A percentile compares a stretch with the other conserved stretches of the same genome.
Evolutionary conservation across 2,329 filamentous ascomycete species (phyloP).

Genomic region (Aspergillus fumigatus): DNA sequence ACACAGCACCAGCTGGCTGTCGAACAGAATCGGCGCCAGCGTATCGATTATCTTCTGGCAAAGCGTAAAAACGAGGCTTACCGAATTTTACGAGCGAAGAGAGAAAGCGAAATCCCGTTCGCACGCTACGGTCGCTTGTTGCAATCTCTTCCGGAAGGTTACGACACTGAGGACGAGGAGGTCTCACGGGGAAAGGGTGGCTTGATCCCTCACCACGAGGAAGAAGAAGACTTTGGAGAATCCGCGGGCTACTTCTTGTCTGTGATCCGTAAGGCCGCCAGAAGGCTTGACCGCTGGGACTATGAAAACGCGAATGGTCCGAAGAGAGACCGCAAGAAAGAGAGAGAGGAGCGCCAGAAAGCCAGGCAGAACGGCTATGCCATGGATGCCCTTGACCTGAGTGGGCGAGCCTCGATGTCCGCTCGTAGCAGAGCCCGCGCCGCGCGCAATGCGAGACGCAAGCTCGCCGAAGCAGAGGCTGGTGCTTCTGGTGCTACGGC

Average conservation of each 20-base stretch:
- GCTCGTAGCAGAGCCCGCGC: conserved; percentile 20
- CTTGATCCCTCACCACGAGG: conserved; percentile 36
- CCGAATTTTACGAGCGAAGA: conserved; percentile 32
- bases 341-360: conserved; percentile 35
- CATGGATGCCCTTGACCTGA: conserved; percentile 13
- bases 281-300: conserved; percentile 44
- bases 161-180: conserved; percentile 45
- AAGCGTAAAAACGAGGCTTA: conserved; percentile 39
- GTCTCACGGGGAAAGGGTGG: conserved; percentile 42
- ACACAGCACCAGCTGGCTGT: conserved; percentile 49
- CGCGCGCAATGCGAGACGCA: conserved; percentile 27
- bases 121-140: conserved; percentile 40
- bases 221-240: conserved; percentile 46
- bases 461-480: conserved; percentile 20
- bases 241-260: conserved; percentile 43
- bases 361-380: conserved; percentile 22
- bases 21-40: conserved; percentile 45
- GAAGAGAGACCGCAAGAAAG: conserved; percentile 34
- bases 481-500: conserved; percentile 17
- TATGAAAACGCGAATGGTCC: conserved; percentile 39
- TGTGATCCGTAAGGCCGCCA: conserved; percentile 39
- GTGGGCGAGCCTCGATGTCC: conserved; percentile 16
- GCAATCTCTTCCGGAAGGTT: conserved; percentile 39
- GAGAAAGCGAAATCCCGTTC: conserved; percentile 38
- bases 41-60: conserved; percentile 45